Conservation (phyloP, 2,329 filamentous ascomycete genomes). For the Didymella pinodella region DNA sequence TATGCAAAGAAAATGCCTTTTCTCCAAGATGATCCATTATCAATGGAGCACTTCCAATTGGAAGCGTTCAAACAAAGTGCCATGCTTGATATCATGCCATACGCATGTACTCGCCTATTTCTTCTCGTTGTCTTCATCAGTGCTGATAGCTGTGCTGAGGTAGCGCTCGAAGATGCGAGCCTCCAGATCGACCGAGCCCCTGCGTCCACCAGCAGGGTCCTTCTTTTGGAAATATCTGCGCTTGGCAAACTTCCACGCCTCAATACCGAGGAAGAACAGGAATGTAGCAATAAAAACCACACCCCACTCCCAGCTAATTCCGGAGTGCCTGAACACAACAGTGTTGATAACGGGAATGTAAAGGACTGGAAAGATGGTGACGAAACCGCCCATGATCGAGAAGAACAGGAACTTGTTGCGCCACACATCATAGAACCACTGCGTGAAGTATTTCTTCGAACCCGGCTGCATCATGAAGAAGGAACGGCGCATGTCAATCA, state of each 20-base stretch:
- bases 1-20: conserved; percentile 32
- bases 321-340: conserved; percentile 69
- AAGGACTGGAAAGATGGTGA: conserved; percentile 44
- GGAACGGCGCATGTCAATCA: conserved; percentile 70
- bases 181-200: conserved; percentile 44
- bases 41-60: conserved; percentile 14
- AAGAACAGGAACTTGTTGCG: conserved; percentile 70
- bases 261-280: conserved; percentile 70
- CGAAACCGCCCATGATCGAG: conserved; percentile 49
- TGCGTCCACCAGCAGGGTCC: conserved; percentile 30
- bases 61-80: conserved; percentile 9
- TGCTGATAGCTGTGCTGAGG: conserved; percentile 44
- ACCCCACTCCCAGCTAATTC: conserved; percentile 74
- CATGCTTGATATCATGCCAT: not conserved
- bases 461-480: conserved; percentile 77
- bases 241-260: conserved; percentile 73
- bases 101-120: conserved; percentile 17
- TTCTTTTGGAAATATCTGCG: conserved; percentile 52
- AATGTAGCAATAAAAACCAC: conserved; percentile 69
- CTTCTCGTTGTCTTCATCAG: conserved; percentile 43
- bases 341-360: conserved; percentile 75
- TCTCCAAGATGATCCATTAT: conserved; percentile 17
- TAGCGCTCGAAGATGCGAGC: conserved; percentile 44
- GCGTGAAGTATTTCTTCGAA: conserved; percentile 62
- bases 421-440: conserved; percentile 74